Conservation (phyloP, 2,329 filamentous ascomycete genomes). For the Microascus cirrosus region DNA sequence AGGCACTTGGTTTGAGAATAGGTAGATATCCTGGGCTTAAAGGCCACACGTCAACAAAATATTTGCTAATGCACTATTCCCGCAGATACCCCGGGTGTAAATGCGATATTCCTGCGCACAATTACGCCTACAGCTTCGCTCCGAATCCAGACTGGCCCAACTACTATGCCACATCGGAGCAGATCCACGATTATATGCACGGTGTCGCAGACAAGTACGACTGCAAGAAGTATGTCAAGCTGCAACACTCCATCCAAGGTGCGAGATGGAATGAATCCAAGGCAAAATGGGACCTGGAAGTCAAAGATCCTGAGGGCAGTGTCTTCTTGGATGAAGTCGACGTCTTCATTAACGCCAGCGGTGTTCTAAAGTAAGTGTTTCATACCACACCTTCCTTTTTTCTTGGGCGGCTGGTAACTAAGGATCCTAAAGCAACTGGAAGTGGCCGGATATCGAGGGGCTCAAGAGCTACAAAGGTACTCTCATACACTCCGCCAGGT, state of each 20-base stretch:
- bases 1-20: constrained; percentile 6
- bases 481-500: constrained; percentile 51
- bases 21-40: not conserved
- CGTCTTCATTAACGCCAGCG: constrained; percentile 7
- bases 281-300: constrained; percentile 8
- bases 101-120: constrained; percentile 7
- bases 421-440: constrained; percentile 51
- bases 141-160: constrained; percentile 9
- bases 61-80: not conserved
- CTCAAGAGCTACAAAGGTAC: constrained; percentile 41
- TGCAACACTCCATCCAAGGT: constrained; percentile 42
- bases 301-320: not conserved
- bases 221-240: constrained; percentile 46
- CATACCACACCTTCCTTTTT: not conserved
- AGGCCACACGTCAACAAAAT: not conserved
- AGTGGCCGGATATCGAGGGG: constrained; percentile 49
- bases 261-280: constrained; percentile 37
- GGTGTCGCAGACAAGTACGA: constrained; percentile 50
- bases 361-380: constrained; percentile 7
- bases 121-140: constrained; percentile 9
- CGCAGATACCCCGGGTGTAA: constrained; percentile 7
- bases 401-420: not conserved
- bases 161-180: constrained; percentile 6
- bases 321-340: constrained; percentile 7
- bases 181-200: constrained; percentile 25